Percentiles rank a stretch among this genome's conserved stretches.
phyloP scores from a whole-genome alignment of 2,329 filamentous ascomycete genomes.

The Aspergillus neotritici region DNA sequence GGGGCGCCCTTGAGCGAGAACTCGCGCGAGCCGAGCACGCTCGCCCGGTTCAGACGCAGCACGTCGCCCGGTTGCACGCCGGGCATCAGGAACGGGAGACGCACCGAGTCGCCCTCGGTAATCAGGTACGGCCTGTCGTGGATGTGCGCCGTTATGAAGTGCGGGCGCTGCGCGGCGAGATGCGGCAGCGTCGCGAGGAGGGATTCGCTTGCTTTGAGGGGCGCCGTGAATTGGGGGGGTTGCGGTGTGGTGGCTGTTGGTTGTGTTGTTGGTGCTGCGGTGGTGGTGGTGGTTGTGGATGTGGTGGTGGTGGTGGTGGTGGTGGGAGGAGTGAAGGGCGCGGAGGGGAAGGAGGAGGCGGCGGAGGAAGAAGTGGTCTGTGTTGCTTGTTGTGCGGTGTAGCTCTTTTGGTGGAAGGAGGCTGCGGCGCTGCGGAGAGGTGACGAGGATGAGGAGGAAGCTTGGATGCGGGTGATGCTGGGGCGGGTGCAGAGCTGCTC shows the following conservation, averaged over 20 bases:
- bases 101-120: constrained; percentile 63
- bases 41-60: constrained; percentile 80
- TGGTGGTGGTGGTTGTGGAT: too few relatives aligned
- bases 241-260: constrained; percentile 10
- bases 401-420: too few relatives aligned
- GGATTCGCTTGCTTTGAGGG: constrained; percentile 38
- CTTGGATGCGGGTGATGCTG: too few relatives aligned
- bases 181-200: constrained; percentile 40
- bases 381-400: too few relatives aligned
- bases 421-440: too few relatives aligned
- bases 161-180: constrained; percentile 40
- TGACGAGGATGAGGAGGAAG: too few relatives aligned
- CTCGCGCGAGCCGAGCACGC: constrained; percentile 75
- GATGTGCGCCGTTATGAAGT: constrained; percentile 45
- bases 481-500: too few relatives aligned
- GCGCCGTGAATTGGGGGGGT: constrained; percentile 15
- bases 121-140: constrained; percentile 48
- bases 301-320: too few relatives aligned
- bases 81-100: constrained; percentile 74
- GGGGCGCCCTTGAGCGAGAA: constrained; percentile 78
- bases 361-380: too few relatives aligned
- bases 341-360: too few relatives aligned
- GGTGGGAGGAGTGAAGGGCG: too few relatives aligned
- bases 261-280: constrained; percentile 8
- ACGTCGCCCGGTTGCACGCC: constrained; percentile 74